These are phyloP conservation scores for Nakazawaea ernobii DNA, from an alignment of 805 yeast species.

Conservation along the genomic window DNA sequence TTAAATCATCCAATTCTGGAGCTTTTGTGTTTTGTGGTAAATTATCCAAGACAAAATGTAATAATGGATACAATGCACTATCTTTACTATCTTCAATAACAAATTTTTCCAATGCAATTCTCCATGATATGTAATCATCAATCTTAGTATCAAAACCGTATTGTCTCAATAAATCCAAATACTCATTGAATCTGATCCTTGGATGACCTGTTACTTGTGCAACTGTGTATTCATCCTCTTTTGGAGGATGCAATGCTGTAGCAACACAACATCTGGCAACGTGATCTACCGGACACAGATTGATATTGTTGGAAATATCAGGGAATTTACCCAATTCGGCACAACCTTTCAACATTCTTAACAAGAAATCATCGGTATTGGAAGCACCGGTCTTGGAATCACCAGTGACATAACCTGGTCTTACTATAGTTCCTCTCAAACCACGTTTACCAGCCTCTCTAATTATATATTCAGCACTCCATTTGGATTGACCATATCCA, in stretches of 20 bases:
- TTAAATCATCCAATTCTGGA: conserved; percentile 87
- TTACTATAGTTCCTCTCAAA: conserved; percentile 77
- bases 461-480: conserved; percentile 92
- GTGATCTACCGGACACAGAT: conserved; percentile 97
- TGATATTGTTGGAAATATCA: conserved; percentile 78
- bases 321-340: conserved; percentile 84
- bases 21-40: conserved; percentile 90
- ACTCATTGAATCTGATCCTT: conserved; percentile 73
- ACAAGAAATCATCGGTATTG: conserved; percentile 93
- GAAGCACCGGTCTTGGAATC: conserved; percentile 78
- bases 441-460: conserved; percentile 88
- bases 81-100: conserved; percentile 73
- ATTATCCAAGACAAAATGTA: conserved; percentile 91
- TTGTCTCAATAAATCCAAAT: conserved; percentile 52
- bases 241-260: conserved; percentile 64
- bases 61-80: conserved; percentile 84
- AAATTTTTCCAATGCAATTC: conserved; percentile 62
- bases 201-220: conserved; percentile 99
- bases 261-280: conserved; percentile 91
- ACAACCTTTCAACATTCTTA: conserved; percentile 93
- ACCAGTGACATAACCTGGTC: conserved; percentile 97
- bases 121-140: conserved; percentile 76
- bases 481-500: conserved; percentile 96
- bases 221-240: conserved; percentile 49
- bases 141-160: conserved; percentile 70